These are phyloP conservation scores for Arabidopsis thaliana DNA, from an alignment of 345 rosid genomes.

Conservation along the genomic window TAIR10.1 NC_003076.8:5543001-5543500, in stretches of 20 bases:
- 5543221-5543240: conserved; percentile 61
- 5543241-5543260: conserved; percentile 57
- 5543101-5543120: not conserved
- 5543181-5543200: conserved; percentile 52
- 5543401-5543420: conserved; percentile 70
- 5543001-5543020: not conserved
- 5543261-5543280: conserved; percentile 52
- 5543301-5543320: conserved; percentile 50
- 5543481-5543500: conserved; percentile 17
- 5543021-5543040: not conserved
- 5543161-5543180: conserved; percentile 41
- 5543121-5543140: conserved; percentile 1
- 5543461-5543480: not conserved
- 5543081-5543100: conserved; percentile 12
- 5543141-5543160: conserved; percentile 69
- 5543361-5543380: conserved; percentile 51
- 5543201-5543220: conserved; percentile 58
- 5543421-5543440: conserved; percentile 46
- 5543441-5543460: conserved; percentile 31
- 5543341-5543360: conserved; percentile 42
- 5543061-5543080: not conserved
- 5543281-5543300: conserved; percentile 48
- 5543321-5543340: conserved; percentile 37
- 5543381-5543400: conserved; percentile 52
- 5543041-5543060: not conserved